A percentile compares a stretch with the other conserved stretches of the same genome.
Conservation (phyloP, 2,329 filamentous ascomycete genomes). For the Huntiella abstrusa region DNA sequence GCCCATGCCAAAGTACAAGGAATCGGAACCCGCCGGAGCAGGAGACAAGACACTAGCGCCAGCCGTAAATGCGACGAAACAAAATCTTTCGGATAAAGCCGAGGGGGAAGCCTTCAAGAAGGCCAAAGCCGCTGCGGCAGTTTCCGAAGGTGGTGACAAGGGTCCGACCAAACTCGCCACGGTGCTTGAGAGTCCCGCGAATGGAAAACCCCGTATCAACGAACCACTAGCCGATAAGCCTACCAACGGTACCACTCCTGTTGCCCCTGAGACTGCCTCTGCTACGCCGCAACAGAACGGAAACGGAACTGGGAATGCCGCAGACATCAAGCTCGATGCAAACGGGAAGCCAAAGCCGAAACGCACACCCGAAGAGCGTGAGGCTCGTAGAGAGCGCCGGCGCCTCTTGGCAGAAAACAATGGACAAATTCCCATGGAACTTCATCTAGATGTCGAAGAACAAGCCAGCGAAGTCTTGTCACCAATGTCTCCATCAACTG, state of each 20-base stretch:
- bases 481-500: neutral
- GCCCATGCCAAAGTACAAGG: slow-evolving; percentile 53
- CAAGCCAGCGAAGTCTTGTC: slow-evolving; percentile 9
- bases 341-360: slow-evolving; percentile 54
- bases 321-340: slow-evolving; percentile 17
- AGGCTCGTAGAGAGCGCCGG: slow-evolving; percentile 80
- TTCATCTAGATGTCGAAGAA: slow-evolving; percentile 38
- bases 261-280: neutral
- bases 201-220: neutral
- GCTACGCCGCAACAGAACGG: neutral
- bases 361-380: slow-evolving; percentile 77
- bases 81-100: slow-evolving; percentile 6
- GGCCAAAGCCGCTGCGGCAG: neutral
- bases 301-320: too few relatives aligned
- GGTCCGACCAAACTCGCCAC: neutral
- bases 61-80: neutral
- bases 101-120: slow-evolving; percentile 9
- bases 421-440: slow-evolving; percentile 67
- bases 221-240: neutral
- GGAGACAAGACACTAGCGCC: neutral
- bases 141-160: neutral
- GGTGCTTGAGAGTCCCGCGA: neutral
- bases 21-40: neutral
- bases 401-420: slow-evolving; percentile 72
- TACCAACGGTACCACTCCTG: neutral